Conservation (phyloP, 805 yeast genomes). For the Brettanomyces naardenensis region DNA sequence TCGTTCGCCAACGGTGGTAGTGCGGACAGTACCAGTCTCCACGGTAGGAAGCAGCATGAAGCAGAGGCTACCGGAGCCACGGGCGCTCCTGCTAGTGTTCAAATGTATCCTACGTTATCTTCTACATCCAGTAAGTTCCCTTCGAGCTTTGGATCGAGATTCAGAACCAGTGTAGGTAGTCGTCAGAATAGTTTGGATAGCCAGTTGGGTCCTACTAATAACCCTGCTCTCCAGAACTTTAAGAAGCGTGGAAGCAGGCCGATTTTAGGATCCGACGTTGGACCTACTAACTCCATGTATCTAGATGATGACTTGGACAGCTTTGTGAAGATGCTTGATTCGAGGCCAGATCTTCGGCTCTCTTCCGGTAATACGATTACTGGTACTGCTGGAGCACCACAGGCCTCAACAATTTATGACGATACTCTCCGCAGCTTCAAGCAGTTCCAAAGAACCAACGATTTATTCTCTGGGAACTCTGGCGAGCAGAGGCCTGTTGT, state of each 20-base stretch:
- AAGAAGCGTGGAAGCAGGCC: constrained; percentile 18
- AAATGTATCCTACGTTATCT: constrained; percentile 9
- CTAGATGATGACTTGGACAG: constrained; percentile 27
- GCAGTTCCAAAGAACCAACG: constrained; percentile 20
- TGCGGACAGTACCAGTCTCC: constrained; percentile 1
- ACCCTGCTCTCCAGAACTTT: constrained; percentile 20
- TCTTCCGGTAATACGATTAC: constrained; percentile 10
- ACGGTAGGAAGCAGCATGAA: neutral
- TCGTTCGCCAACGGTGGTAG: constrained; percentile 16
- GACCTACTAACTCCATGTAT: constrained; percentile 20
- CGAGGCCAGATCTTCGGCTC: constrained; percentile 28
- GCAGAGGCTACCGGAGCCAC: constrained; percentile 1
- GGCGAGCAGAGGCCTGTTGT: neutral
- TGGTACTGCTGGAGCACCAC: constrained; percentile 3
- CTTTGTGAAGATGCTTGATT: constrained; percentile 28
- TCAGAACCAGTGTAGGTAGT: constrained; percentile 16
- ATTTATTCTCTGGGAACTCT: constrained; percentile 10
- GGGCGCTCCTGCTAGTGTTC: constrained; percentile 5
- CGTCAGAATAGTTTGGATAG: constrained; percentile 25
- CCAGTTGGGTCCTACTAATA: constrained; percentile 11
- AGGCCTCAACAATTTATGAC: constrained; percentile 19
- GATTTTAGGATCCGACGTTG: constrained; percentile 17
- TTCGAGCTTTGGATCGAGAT: constrained; percentile 64
- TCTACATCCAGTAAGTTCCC: constrained; percentile 50
- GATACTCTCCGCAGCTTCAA: constrained; percentile 23